Percentiles rank a stretch among this genome's conserved stretches.
Evolutionary conservation across 2,329 filamentous ascomycete genomes (phyloP).

Genomic region (Curvularia sp.): DNA sequence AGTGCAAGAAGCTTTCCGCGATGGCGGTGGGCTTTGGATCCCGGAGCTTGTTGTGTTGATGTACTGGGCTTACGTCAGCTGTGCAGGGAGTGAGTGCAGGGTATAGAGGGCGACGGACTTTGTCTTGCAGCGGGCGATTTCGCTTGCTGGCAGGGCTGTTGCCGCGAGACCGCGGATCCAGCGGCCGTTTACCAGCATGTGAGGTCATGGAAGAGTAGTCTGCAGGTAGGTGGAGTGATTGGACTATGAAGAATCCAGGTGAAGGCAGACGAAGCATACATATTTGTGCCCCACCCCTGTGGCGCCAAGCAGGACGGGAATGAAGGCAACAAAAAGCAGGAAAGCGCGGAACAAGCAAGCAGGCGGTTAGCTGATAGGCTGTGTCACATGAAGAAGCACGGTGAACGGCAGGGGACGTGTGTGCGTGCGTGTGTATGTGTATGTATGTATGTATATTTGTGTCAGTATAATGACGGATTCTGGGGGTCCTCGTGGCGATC

Average conservation of each 20-base stretch:
- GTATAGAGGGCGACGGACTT: constrained; percentile 8
- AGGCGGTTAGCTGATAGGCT: background rate
- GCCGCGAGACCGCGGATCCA: constrained; percentile 22
- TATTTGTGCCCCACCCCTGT: background rate
- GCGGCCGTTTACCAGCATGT: constrained; percentile 23
- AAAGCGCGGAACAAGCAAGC: background rate
- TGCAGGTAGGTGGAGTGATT: background rate
- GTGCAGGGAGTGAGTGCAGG: background rate
- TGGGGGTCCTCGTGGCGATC: background rate
- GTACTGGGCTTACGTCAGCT: background rate
- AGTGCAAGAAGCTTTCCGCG: constrained; percentile 23
- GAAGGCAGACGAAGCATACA: background rate
- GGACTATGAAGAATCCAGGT: background rate
- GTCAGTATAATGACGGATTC: no score
- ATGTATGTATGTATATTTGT: background rate
- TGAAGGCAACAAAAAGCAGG: background rate
- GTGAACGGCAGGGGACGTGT: background rate
- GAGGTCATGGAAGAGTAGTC: constrained; percentile 16
- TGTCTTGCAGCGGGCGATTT: constrained; percentile 14
- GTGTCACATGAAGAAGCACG: background rate
- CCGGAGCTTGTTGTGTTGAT: background rate
- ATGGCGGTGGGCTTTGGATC: constrained; percentile 15
- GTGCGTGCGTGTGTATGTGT: background rate
- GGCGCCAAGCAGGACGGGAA: background rate
- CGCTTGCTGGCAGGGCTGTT: constrained; percentile 34